A percentile compares a stretch with the other conserved stretches of the same genome.
These are phyloP conservation scores for Picocystis sp. DNA, from an alignment of 163 green algal genomes.

Conservation along the genomic window DNA sequence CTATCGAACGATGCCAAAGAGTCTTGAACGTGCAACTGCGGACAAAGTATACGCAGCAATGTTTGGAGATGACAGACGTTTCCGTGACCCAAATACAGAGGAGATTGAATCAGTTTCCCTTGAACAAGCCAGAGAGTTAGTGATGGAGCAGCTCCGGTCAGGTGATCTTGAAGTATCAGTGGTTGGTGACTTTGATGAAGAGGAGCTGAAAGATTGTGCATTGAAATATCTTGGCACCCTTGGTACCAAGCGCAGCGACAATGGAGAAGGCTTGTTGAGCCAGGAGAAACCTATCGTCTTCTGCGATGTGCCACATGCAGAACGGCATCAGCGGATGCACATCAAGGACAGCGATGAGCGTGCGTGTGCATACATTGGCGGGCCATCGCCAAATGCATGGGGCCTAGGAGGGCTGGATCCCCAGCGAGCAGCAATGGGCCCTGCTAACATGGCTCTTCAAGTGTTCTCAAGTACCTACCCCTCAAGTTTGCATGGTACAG, in stretches of 20 bases:
- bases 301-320: constrained; percentile 5
- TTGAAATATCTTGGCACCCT: constrained; percentile 80
- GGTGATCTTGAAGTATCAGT: constrained; percentile 65
- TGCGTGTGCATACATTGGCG: constrained; percentile 75
- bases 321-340: constrained; percentile 15
- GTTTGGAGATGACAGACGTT: constrained; percentile 54
- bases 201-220: constrained; percentile 45
- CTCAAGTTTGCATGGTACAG: too few relatives aligned
- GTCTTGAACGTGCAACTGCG: constrained; percentile 56
- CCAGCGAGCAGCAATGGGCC: too few relatives aligned
- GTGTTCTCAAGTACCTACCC: too few relatives aligned
- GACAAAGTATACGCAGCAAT: constrained; percentile 68
- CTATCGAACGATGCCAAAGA: constrained; percentile 51
- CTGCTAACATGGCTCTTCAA: too few relatives aligned
- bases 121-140: constrained; percentile 32
- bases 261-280: background rate
- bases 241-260: background rate
- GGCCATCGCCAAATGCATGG: constrained; percentile 69
- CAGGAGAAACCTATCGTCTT: constrained; percentile 1
- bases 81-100: constrained; percentile 66
- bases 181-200: constrained; percentile 79
- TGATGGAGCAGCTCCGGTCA: constrained; percentile 53
- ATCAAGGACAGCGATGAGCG: constrained; percentile 81
- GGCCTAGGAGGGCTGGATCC: constrained; percentile 9
- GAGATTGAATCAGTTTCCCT: constrained; percentile 74